Evolutionary conservation across 75 land plant species (phyloP).

Genomic region (Pinus albicaulis): DNA sequence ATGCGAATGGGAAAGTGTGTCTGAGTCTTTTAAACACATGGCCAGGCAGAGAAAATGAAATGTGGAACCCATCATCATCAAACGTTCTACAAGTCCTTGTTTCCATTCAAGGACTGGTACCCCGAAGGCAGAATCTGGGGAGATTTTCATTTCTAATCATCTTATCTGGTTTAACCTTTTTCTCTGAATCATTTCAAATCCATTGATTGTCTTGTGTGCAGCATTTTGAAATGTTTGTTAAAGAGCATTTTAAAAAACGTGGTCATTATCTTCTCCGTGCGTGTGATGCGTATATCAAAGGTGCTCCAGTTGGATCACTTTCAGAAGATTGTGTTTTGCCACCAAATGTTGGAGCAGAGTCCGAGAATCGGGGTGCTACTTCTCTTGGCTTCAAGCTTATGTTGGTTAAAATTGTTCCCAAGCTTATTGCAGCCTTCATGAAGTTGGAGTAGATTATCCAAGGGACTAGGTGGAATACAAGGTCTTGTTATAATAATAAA

Average conservation of each 20-base stretch:
- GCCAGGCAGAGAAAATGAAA: no score
- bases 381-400: slow-evolving; percentile 88
- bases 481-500: no score
- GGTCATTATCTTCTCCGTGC: slow-evolving; percentile 52
- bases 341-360: no score
- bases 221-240: slow-evolving; percentile 80
- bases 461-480: no score
- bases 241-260: slow-evolving; percentile 46
- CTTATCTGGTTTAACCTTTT: no score
- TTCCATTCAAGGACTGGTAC: slow-evolving; percentile 89
- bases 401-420: slow-evolving; percentile 67
- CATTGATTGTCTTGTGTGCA: slow-evolving; percentile 7
- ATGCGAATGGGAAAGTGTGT: no score
- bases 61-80: slow-evolving; percentile 57
- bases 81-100: slow-evolving; percentile 85
- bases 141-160: no score
- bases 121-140: no score
- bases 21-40: no score
- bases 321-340: no score
- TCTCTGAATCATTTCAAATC: no score
- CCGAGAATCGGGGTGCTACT: slow-evolving; percentile 27
- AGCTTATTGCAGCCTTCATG: slow-evolving; percentile 53
- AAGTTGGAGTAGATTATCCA: slow-evolving; percentile 61
- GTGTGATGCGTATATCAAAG: slow-evolving; percentile 65
- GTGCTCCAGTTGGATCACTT: slow-evolving; percentile 42